Conservation (phyloP, 2,329 filamentous ascomycete genomes). For the Rhinocladiella similis region DNA sequence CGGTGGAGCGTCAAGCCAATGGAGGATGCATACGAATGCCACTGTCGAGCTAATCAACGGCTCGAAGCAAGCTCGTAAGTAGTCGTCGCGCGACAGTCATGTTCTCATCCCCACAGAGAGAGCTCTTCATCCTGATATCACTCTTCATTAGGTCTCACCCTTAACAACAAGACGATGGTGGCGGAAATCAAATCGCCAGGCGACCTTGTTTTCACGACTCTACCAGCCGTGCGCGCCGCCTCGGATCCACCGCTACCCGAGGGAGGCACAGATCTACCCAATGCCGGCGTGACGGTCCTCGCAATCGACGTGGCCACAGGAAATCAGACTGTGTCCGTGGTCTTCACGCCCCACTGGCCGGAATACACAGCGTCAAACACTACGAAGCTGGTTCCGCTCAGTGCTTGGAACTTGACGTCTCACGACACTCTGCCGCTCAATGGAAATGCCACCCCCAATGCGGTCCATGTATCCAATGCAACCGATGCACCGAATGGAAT, state of each 20-base stretch:
- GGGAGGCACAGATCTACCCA: neutral
- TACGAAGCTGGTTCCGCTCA: neutral
- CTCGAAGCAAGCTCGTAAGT: conserved; percentile 11
- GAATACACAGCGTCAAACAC: conserved; percentile 1
- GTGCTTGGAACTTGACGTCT: conserved; percentile 7
- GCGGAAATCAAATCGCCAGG: conserved; percentile 3
- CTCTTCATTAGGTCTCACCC: neutral
- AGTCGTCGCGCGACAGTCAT: neutral
- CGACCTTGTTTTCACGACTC: conserved; percentile 4
- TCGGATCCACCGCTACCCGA: neutral
- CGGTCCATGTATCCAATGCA: neutral
- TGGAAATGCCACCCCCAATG: neutral
- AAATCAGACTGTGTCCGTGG: conserved; percentile 5
- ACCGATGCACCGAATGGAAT: neutral
- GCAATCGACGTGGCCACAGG: conserved; percentile 2
- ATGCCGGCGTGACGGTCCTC: conserved; percentile 8
- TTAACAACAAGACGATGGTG: conserved; percentile 4
- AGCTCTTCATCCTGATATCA: neutral
- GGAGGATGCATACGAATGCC: conserved; percentile 6
- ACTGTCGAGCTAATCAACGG: conserved; percentile 1
- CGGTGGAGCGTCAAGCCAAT: conserved; percentile 4
- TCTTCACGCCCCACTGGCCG: conserved; percentile 1
- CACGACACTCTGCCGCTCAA: conserved; percentile 3
- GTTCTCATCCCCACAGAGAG: neutral
- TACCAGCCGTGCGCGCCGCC: conserved; percentile 1